Percentiles rank a stretch among this genome's conserved stretches.
Evolutionary conservation across 2,329 filamentous ascomycete species (phyloP).

Genomic region (Paraphaeosphaeria minitans): DNA sequence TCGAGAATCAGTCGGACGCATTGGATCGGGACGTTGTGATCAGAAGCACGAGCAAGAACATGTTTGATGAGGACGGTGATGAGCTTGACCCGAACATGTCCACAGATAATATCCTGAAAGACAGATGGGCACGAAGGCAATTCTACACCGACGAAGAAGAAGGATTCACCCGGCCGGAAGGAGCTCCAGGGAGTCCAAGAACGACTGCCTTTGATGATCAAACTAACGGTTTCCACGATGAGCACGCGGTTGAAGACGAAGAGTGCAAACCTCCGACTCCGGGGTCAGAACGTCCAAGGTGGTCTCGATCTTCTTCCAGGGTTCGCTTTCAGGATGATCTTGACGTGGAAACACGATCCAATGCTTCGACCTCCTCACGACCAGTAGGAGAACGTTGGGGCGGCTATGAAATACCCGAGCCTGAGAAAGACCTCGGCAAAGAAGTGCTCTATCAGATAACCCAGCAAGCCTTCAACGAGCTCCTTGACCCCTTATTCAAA

Average conservation of each 20-base stretch:
- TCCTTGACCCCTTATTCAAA: constrained; percentile 86
- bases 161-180: constrained; percentile 56
- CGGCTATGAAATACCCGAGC: constrained; percentile 77
- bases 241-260: not conserved
- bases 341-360: constrained; percentile 73
- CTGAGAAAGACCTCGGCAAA: constrained; percentile 81
- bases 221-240: constrained; percentile 12
- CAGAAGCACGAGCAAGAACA: constrained; percentile 14
- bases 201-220: constrained; percentile 16
- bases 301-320: constrained; percentile 77
- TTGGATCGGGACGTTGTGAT: constrained; percentile 25
- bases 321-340: constrained; percentile 76
- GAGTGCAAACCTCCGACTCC: constrained; percentile 11
- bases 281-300: constrained; percentile 28
- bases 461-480: constrained; percentile 90
- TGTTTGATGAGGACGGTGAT: not conserved
- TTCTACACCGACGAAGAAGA: constrained; percentile 90
- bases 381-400: constrained; percentile 73
- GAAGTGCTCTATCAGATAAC: constrained; percentile 91
- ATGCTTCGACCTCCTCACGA: constrained; percentile 73
- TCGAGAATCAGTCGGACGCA: constrained; percentile 6
- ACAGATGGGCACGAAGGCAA: constrained; percentile 73
- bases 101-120: constrained; percentile 53
- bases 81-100: not conserved
- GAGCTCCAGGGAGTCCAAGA: constrained; percentile 16